Evolutionary conservation across 345 rosid species (phyloP).

Genomic region (Diplotaxis tenuifolia): DNA sequence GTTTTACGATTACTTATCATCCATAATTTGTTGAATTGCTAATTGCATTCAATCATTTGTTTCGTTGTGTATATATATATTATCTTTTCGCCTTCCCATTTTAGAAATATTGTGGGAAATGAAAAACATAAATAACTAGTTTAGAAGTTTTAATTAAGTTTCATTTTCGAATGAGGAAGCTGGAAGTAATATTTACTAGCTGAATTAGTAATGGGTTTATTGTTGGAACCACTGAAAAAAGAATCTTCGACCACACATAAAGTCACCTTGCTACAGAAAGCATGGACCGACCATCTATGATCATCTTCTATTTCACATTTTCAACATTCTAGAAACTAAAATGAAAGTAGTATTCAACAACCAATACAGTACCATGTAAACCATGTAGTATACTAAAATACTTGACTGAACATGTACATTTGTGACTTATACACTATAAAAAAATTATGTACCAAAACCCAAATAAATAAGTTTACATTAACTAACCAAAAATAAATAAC

Average conservation of each 20-base stretch:
- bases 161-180: background rate
- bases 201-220: slow-evolving; percentile 8
- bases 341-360: background rate
- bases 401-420: background rate
- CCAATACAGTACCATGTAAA: background rate
- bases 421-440: background rate
- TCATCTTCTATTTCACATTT: slow-evolving; percentile 4
- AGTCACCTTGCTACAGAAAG: slow-evolving; percentile 19
- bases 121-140: background rate
- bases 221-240: background rate
- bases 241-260: slow-evolving; percentile 28
- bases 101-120: background rate
- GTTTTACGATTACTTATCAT: background rate
- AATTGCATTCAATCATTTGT: background rate
- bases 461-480: background rate
- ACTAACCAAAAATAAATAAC: background rate
- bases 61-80: background rate
- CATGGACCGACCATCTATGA: slow-evolving; percentile 25
- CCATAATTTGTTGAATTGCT: background rate
- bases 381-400: background rate
- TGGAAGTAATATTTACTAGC: background rate
- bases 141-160: background rate
- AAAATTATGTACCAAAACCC: background rate
- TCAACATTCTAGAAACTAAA: slow-evolving; percentile 1
- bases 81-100: background rate